Evolutionary conservation across 2,329 filamentous ascomycete genomes (phyloP), one percentile per base, ranked within the genome.

Genomic region (Colletotrichum sp.): DNA sequence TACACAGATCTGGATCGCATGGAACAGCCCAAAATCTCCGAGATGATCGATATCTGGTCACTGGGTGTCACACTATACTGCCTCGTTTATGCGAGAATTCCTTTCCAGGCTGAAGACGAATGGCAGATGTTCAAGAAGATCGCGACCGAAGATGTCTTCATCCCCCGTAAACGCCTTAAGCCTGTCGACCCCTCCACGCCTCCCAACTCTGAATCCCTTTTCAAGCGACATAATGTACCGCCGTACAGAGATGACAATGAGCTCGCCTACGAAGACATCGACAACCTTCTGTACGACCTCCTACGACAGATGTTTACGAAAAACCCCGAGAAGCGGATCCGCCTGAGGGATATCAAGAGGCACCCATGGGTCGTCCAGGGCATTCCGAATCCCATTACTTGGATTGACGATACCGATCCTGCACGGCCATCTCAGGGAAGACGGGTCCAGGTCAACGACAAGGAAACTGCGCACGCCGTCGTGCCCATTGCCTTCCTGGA

Each of bases 41-140:
- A 95, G 78, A 95, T 97, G 78, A 98, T 99, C 77, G 97, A 99
- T 80, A 93, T 99, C 18, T 99, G 97, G 97, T 98, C 97, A 13
- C 88, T 99, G 27, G 97, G 97, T 27, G 95, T 99, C 24, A 99
- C 97, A 0, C 90, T 99, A 3, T 99, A 98, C 84, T 98, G 96
- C 80, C 92, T 99, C 82, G 92, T 99, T 69, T 99, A 94, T 81
- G 97, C 95, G 16, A 94, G 97, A 67, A 94, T 98, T 54, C 97
- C 97, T 0, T 99, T 98, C 81, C 90, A 97, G 78, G 95, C 95
- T 64, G 93, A 97, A 80, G 96, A 97, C 78, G 95, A 98, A 79
- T 98, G 94, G 82, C 94, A 94, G 75, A 93, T 99, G 86, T 98
- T 98, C 86, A 91, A 92, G 76, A 94, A 94, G 76, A 98, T 99